These are phyloP conservation scores for Lagerstroemia fauriei DNA, from an alignment of 441 rosid genomes.

Conservation along the genomic window DNA sequence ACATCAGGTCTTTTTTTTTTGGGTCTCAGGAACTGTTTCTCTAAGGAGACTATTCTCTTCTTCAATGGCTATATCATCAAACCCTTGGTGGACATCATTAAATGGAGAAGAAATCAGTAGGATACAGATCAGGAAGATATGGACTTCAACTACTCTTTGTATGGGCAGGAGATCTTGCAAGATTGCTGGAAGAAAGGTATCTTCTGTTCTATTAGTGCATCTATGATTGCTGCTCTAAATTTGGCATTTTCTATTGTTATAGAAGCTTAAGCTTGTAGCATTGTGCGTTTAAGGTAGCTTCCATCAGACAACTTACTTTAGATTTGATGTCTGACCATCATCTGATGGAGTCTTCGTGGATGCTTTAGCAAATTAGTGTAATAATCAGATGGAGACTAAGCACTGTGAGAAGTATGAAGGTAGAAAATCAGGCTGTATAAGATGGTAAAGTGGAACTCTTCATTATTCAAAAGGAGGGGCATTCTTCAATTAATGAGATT, in stretches of 20 bases:
- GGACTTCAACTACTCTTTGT: constrained; percentile 63
- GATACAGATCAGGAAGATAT: constrained; percentile 49
- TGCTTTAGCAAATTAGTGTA: background rate
- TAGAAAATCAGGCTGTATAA: background rate
- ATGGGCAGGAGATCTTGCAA: constrained; percentile 90
- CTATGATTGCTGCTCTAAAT: background rate
- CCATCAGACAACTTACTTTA: background rate
- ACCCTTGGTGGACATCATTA: constrained; percentile 29
- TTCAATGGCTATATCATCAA: constrained; percentile 40
- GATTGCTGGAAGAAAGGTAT: constrained; percentile 88
- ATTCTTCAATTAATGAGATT: background rate
- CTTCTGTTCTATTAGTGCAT: background rate
- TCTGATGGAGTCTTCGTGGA: background rate
- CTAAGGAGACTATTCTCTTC: constrained; percentile 39
- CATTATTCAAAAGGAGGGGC: background rate
- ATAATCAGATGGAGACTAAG: background rate
- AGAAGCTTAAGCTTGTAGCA: background rate
- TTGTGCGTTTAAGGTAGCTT: background rate
- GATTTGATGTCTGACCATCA: background rate
- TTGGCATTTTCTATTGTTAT: background rate
- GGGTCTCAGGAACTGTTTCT: constrained; percentile 35
- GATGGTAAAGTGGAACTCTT: background rate
- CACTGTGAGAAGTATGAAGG: background rate
- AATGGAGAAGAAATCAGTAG: constrained; percentile 27
- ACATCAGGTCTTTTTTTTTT: background rate